A percentile compares a stretch with the other conserved stretches of the same genome.
Evolutionary conservation across 768 basidiomycete genomes (phyloP).

Genomic region (Suillus variegatus): DNA sequence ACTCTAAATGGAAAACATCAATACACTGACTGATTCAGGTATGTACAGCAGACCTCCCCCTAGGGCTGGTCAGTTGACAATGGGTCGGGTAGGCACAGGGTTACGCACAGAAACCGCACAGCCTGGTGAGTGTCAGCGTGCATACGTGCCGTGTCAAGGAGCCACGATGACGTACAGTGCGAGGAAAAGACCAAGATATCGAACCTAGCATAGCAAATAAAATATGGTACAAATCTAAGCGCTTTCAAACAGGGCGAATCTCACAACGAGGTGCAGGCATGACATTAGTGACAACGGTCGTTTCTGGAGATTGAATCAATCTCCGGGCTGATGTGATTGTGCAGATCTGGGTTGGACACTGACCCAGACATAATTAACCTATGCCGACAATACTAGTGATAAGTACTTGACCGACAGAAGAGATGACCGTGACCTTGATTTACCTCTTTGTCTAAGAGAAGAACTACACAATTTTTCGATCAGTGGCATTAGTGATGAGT

Average conservation of each 20-base stretch:
- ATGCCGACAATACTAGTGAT: not conserved
- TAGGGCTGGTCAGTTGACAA: not conserved
- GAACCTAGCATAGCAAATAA: not conserved
- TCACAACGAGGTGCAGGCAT: not conserved
- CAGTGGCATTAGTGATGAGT: not conserved
- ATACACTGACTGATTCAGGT: not conserved
- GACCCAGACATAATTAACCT: slow-evolving; percentile 2
- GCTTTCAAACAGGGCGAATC: not conserved
- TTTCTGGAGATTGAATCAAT: not conserved
- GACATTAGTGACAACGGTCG: not conserved
- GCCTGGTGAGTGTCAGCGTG: not conserved
- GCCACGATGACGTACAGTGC: not conserved
- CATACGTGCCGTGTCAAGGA: not conserved
- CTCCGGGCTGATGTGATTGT: not conserved
- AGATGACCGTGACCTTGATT: not conserved
- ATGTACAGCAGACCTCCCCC: slow-evolving; percentile 3
- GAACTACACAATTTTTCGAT: not conserved
- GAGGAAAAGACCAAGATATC: not conserved
- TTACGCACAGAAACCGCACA: not conserved
- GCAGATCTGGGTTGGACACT: not conserved
- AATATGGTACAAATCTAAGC: not conserved
- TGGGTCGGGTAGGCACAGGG: not conserved
- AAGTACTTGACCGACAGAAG: not conserved
- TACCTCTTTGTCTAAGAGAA: slow-evolving; percentile 2
- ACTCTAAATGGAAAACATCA: not conserved